Evolutionary conservation across 2,329 filamentous ascomycete genomes (phyloP), one percentile per base, ranked within the genome.

Genomic region (Phoma sp.): DNA sequence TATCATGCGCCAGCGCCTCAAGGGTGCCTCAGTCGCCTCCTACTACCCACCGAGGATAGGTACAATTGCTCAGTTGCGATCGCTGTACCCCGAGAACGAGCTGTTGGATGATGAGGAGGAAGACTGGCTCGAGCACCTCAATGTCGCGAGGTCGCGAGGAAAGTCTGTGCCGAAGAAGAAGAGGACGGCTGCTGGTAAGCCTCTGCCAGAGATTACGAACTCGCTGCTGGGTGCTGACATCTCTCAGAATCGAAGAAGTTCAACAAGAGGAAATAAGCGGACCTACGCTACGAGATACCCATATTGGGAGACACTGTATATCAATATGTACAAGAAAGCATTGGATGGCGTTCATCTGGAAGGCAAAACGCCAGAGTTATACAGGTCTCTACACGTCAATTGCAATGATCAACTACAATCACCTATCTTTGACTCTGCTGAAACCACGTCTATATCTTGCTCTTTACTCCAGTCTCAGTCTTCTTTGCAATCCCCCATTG

Each of bases 151-250:
- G 59, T 69, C 65, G 14, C 87, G 92, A 79, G 93, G 92, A 63
- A 97, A 98, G 82, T 88, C 88, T 50, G 85, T 89, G 39, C 92
- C 93, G 7, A 89, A 96, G 84, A 97, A 96, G 85, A 96, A 95
- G 83, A 87, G 82, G 71, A 86, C 82, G 39, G 77, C 77, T 63
- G 76, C 76, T 54, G 78, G 78, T 79, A 50, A 66, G 70, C 74
- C 67, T 40, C 4, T 30, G 37, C 6, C 6, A 33, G 8, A 7
- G 3, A 2, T 18, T 11, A 7, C 13, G 27, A 14, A 8, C 4
- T 11, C 7, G 4, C 4, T 6, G 2, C 2, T 3, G 58, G 45
- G 55, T 40, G 22, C 54, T 64, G 39, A 63, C 39, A 4, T 1
- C 9, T 2, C 3, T 13, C 59, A 79, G 76, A 79, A 63, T 78